Conservation (phyloP, 2,329 filamentous ascomycete species). For the Juglanconis sp. region DNA sequence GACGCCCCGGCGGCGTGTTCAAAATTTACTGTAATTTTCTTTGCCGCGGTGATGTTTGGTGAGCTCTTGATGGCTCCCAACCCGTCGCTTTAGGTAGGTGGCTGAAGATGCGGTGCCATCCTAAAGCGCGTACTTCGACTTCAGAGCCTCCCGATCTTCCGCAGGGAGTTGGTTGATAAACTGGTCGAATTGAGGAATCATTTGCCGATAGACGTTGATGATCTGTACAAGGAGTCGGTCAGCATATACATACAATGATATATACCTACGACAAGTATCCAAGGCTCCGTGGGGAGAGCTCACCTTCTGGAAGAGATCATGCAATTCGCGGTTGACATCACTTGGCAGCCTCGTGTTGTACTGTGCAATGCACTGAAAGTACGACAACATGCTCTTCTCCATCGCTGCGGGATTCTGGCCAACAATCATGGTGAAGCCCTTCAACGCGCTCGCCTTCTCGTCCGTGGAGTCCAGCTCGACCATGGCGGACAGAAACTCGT, state of each 20-base stretch:
- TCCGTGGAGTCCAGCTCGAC: slow-evolving; percentile 81
- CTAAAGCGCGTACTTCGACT: slow-evolving; percentile 39
- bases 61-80: background rate
- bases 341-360: slow-evolving; percentile 64
- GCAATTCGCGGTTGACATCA: slow-evolving; percentile 62
- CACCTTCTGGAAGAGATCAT: slow-evolving; percentile 74
- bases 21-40: too few species aligned
- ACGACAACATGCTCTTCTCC: slow-evolving; percentile 77
- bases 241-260: background rate
- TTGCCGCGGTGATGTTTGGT: background rate
- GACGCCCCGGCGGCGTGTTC: too few species aligned
- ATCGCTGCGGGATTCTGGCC: slow-evolving; percentile 86
- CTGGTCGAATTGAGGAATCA: slow-evolving; percentile 57
- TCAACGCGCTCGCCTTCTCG: slow-evolving; percentile 91
- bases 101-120: background rate
- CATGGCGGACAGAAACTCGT: slow-evolving; percentile 78
- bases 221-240: slow-evolving; percentile 29
- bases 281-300: slow-evolving; percentile 28
- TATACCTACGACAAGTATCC: background rate
- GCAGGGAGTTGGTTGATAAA: slow-evolving; percentile 51
- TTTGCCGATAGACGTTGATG: slow-evolving; percentile 52
- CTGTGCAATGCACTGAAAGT: slow-evolving; percentile 79
- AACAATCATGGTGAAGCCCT: slow-evolving; percentile 83
- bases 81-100: too few species aligned
- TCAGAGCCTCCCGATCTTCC: slow-evolving; percentile 48